phyloP scores from a whole-genome alignment of 805 yeast genomes.

The Wickerhamomyces hampshirensis region DNA sequence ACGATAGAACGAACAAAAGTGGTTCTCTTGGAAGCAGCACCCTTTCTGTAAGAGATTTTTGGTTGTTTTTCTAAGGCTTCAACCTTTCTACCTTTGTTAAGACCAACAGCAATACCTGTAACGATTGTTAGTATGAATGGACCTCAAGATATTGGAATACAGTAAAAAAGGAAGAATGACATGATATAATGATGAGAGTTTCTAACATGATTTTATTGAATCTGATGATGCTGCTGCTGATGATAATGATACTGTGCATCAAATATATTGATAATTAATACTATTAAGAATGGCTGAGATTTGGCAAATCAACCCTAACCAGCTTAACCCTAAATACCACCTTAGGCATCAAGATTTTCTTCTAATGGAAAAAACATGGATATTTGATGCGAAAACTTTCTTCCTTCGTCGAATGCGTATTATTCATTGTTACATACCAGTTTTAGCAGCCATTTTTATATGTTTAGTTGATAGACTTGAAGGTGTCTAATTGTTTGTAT shows the following conservation, averaged over 20 bases:
- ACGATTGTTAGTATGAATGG: conserved; percentile 29
- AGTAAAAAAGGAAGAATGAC: background rate
- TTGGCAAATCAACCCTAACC: too few relatives aligned
- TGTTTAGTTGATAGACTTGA: conserved; percentile 14
- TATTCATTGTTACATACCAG: conserved; percentile 43
- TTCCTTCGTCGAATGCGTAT: too few relatives aligned
- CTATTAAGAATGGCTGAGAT: too few relatives aligned
- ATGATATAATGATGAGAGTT: background rate
- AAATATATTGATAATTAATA: too few relatives aligned
- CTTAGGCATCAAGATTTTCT: too few relatives aligned
- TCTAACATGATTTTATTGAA: background rate
- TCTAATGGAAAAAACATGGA: too few relatives aligned
- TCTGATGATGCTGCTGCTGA: too few relatives aligned
- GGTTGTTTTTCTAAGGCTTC: conserved; percentile 78
- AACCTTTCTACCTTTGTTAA: conserved; percentile 99
- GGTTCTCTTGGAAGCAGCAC: conserved; percentile 93
- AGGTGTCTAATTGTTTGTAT: background rate
- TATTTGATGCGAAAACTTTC: too few relatives aligned
- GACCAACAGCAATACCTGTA: conserved; percentile 92
- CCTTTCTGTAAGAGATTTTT: conserved; percentile 94
- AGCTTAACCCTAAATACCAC: too few relatives aligned
- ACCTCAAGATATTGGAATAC: background rate
- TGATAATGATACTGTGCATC: too few relatives aligned
- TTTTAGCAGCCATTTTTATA: conserved; percentile 44
- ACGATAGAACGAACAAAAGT: conserved; percentile 92